A percentile compares a stretch with the other conserved stretches of the same genome.
Evolutionary conservation across 1,139 yeast genomes (phyloP).

Genomic region (Blastobotrys aristatus): DNA sequence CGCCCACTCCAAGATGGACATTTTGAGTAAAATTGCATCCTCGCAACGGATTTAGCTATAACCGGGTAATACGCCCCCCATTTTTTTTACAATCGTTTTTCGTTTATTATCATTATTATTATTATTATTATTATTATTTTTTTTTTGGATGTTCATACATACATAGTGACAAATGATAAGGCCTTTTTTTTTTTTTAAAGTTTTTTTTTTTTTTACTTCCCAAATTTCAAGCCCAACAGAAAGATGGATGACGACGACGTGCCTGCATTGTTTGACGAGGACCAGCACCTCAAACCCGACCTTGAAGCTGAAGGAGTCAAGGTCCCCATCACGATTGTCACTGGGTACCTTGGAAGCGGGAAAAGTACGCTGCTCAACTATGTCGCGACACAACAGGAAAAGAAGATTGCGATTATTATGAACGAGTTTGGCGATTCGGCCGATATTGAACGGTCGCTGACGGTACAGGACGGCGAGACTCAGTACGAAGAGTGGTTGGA

Average conservation of each 20-base stretch:
- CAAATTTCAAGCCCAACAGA: background rate
- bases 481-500: conserved; percentile 90
- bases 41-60: too few species aligned
- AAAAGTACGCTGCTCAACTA: conserved; percentile 69
- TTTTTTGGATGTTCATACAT: background rate
- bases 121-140: background rate
- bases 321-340: conserved; percentile 88
- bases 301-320: conserved; percentile 29
- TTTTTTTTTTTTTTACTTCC: too few species aligned
- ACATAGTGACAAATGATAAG: too few species aligned
- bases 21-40: background rate
- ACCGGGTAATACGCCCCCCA: too few species aligned
- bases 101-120: conserved; percentile 1
- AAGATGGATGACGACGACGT: conserved; percentile 12
- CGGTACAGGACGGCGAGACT: conserved; percentile 55
- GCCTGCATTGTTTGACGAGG: conserved; percentile 7
- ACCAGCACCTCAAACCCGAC: background rate
- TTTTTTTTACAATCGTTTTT: too few species aligned
- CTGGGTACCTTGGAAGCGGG: conserved; percentile 95
- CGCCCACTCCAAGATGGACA: background rate
- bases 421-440: conserved; percentile 61
- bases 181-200: too few species aligned
- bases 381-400: conserved; percentile 63
- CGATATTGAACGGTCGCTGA: conserved; percentile 81
- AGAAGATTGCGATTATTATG: conserved; percentile 79